These are phyloP conservation scores for Trichoderma guizhouense DNA, from an alignment of 2,329 filamentous ascomycete genomes.

Conservation along the genomic window DNA sequence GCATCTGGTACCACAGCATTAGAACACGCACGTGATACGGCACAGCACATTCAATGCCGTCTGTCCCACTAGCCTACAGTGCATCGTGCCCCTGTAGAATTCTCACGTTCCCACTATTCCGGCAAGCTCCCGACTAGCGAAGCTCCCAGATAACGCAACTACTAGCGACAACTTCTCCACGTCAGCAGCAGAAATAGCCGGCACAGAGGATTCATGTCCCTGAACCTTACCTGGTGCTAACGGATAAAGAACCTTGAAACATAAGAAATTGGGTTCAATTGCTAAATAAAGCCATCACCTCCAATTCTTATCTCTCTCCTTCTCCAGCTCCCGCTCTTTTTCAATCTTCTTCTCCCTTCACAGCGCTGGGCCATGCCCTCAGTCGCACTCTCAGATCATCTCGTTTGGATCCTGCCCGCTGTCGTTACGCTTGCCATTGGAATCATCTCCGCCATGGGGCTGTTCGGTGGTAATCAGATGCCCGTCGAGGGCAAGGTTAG, in stretches of 20 bases:
- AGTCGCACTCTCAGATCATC: constrained; percentile 8
- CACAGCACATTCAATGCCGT: not conserved
- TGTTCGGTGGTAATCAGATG: constrained; percentile 72
- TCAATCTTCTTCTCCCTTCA: not conserved
- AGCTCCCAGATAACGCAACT: not conserved
- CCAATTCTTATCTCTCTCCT: not conserved
- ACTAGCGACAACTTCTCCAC: not conserved
- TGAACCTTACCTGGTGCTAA: not conserved
- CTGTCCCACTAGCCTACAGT: not conserved
- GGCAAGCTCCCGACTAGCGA: not conserved
- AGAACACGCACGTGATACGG: not conserved
- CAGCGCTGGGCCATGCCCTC: constrained; percentile 6
- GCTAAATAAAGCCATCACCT: not conserved
- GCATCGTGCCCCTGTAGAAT: not conserved
- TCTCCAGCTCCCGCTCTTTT: not conserved
- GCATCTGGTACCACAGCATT: not conserved
- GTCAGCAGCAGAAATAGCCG: not conserved
- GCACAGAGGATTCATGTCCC: not conserved
- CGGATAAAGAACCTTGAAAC: not conserved
- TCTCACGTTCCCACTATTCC: not conserved
- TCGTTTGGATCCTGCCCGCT: constrained; percentile 28
- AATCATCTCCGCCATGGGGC: constrained; percentile 54
- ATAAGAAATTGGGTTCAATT: not conserved
- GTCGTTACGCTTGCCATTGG: constrained; percentile 36
- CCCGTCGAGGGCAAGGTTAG: constrained; percentile 77